phyloP scores from a whole-genome alignment of 306 rosid genomes.

The Cicer chorassanicum region DNA sequence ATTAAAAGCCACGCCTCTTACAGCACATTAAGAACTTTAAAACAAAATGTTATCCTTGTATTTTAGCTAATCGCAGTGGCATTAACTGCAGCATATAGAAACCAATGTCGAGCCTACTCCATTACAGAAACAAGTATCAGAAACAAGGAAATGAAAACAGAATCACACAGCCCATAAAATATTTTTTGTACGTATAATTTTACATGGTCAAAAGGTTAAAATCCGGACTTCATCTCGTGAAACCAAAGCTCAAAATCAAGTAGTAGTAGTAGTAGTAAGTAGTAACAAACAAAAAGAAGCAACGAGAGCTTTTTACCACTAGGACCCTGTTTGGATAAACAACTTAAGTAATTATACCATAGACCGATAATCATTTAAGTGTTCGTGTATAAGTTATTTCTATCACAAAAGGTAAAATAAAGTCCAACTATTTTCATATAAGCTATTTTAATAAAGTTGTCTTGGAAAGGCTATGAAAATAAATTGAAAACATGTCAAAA shows the following conservation, averaged over 20 bases:
- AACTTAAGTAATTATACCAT: too few species aligned
- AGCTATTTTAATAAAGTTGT: too few species aligned
- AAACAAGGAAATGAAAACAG: neutral
- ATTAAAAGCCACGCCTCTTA: neutral
- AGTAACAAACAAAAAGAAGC: neutral
- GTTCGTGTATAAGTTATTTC: too few species aligned
- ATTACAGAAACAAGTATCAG: neutral
- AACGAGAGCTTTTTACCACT: neutral
- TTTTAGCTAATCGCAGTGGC: slow-evolving; percentile 11
- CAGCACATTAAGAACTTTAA: neutral
- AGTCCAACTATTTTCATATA: too few species aligned
- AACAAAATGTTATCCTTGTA: neutral
- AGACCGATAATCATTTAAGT: too few species aligned
- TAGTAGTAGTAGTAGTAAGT: neutral
- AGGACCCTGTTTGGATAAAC: neutral
- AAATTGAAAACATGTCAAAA: too few species aligned
- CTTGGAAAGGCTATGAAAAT: too few species aligned
- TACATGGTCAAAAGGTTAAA: neutral
- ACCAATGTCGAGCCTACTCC: neutral
- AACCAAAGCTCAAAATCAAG: slow-evolving; percentile 4
- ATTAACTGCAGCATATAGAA: slow-evolving; percentile 2
- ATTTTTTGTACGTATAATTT: neutral
- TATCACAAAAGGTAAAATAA: too few species aligned
- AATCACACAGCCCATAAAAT: neutral
- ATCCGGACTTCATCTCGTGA: neutral